Evolutionary conservation across 805 yeast species (phyloP), one percentile per base, ranked within the genome.

Genomic region (Candida sakaeoensis): DNA sequence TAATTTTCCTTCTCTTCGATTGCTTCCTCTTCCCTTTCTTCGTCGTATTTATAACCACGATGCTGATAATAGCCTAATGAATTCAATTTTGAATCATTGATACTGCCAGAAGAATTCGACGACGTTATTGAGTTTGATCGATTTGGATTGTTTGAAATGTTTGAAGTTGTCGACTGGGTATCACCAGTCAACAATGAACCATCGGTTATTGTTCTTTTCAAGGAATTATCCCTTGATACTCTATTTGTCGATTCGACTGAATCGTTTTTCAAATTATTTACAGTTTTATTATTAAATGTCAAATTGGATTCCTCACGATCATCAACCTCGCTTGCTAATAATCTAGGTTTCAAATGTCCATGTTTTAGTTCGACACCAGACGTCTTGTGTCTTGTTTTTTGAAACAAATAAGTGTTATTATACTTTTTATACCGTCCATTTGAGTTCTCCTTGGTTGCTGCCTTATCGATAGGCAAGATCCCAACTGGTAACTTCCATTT

Each of bases 291-390:
- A 46, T 31, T 5, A 47, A 38, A 8, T 44, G 39, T 3, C 22
- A 37, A 17, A 21, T 15, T 32, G 13, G 33, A n/a, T 26, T 41
- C 37, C 15, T 42, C 45, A 16, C 39, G 76, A 40, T 82, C 87
- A 46, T 82, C 90, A 26, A 84, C 80, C 55, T 84, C 93, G 17
- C 83, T 75, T 2, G 90, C 91, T 44, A 85, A 65, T 60, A 84
- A 68, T 33, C 87, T 70, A 18, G 84, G 85, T 39, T 78, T 72
- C 42, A 77, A 65, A 52, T 68, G 78, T 5, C 84, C 83, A 53
- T 80, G 84, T 51, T 77, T 80, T 54, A 79, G 63, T 41, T 78
- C 82, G 5, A 69, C 74, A 0, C 75, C 75, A 41, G 66, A 62
- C n/a, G 65, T 53, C 42, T 62, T 65, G 45, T 62, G 63, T n/a